A percentile compares a stretch with the other conserved stretches of the same genome.
These are phyloP conservation scores for Thielaviopsis euricoi DNA, from an alignment of 2,329 filamentous ascomycete genomes.

Conservation along the genomic window DNA sequence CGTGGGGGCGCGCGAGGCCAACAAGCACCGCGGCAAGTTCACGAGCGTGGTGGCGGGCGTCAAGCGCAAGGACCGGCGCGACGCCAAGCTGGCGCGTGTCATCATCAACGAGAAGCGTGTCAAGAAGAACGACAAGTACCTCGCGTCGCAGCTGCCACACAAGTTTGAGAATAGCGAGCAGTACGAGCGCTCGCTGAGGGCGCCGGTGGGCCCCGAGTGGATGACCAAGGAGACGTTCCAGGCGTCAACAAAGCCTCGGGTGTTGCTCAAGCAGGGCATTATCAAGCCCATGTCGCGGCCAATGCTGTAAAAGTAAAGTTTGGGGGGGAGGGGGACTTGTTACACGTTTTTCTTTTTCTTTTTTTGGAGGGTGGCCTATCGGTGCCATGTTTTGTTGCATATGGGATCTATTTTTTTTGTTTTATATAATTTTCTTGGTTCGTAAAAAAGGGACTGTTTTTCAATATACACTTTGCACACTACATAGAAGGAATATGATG, in stretches of 20 bases:
- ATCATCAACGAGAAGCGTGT: constrained; percentile 85
- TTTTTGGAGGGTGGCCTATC: neutral
- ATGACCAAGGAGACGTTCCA: constrained; percentile 92
- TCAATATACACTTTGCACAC: too few species aligned
- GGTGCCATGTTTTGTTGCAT: neutral
- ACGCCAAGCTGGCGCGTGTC: constrained; percentile 65
- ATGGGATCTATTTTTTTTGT: too few species aligned
- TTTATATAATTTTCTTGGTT: too few species aligned
- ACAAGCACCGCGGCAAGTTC: constrained; percentile 44
- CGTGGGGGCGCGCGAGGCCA: constrained; percentile 52
- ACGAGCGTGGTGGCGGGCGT: constrained; percentile 55
- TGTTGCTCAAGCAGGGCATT: constrained; percentile 80
- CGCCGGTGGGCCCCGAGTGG: constrained; percentile 90
- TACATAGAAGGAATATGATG: too few species aligned
- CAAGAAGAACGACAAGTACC: constrained; percentile 82
- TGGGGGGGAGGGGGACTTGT: neutral
- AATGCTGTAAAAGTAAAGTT: constrained; percentile 18
- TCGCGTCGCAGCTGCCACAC: constrained; percentile 70
- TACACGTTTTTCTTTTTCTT: too few species aligned
- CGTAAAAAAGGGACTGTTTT: too few species aligned
- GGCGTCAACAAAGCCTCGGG: constrained; percentile 69
- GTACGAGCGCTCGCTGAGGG: constrained; percentile 73
- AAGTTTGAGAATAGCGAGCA: constrained; percentile 76
- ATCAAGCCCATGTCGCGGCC: constrained; percentile 81
- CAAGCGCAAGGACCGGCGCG: constrained; percentile 60